A percentile compares a stretch with the other conserved stretches of the same genome.
Conservation (phyloP, 805 yeast species). For the Cyberlindnera amylophila region DNA sequence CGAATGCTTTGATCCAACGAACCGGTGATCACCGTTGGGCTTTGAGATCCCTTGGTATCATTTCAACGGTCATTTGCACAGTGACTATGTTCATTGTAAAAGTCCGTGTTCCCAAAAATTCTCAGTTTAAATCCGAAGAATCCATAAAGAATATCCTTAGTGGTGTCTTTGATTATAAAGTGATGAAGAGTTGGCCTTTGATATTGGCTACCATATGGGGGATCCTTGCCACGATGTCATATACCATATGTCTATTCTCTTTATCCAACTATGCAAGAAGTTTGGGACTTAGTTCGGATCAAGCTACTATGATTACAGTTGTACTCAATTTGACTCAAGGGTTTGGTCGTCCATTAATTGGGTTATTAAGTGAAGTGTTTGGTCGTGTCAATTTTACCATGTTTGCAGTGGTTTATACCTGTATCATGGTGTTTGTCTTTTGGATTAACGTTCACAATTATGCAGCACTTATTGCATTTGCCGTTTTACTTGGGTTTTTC, state of each 20-base stretch:
- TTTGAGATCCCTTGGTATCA: conserved; percentile 40
- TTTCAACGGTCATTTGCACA: conserved; percentile 34
- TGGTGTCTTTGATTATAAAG: conserved; percentile 33
- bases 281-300: conserved; percentile 41
- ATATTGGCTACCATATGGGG: conserved; percentile 37
- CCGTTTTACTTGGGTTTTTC: conserved; percentile 40
- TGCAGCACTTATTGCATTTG: conserved; percentile 37
- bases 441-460: conserved; percentile 48
- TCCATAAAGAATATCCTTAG: conserved; percentile 23
- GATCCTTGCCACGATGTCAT: conserved; percentile 35
- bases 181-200: conserved; percentile 31
- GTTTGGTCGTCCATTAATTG: conserved; percentile 48
- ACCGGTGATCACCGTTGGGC: conserved; percentile 46
- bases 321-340: conserved; percentile 43
- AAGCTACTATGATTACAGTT: conserved; percentile 44
- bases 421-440: conserved; percentile 39
- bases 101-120: conserved; percentile 38
- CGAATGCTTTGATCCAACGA: conserved; percentile 37
- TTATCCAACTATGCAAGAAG: conserved; percentile 43
- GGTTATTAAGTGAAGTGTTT: conserved; percentile 38
- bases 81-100: conserved; percentile 41
- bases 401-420: conserved; percentile 31
- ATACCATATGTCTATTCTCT: conserved; percentile 43
- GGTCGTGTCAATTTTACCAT: conserved; percentile 47
- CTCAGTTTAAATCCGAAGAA: conserved; percentile 15